Conservation (phyloP, 768 basidiomycete genomes). For the Macrolepiota dolichaula region DNA sequence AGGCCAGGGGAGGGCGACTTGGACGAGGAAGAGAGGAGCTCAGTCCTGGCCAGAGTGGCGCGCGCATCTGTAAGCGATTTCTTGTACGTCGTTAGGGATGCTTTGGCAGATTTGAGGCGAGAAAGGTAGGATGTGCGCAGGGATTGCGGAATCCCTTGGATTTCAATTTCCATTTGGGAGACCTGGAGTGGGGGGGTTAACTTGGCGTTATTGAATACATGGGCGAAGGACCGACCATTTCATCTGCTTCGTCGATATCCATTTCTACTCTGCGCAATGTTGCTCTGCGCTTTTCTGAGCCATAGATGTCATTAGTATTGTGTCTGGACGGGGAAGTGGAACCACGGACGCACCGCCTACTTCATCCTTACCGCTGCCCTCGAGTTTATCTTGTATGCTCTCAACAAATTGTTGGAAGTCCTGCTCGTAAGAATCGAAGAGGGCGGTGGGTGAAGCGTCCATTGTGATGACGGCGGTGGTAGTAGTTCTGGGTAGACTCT, state of each 20-base stretch:
- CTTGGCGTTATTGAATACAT: not conserved
- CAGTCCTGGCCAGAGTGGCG: constrained; percentile 64
- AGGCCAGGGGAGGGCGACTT: constrained; percentile 19
- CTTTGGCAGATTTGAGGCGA: constrained; percentile 72
- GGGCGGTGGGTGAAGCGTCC: constrained; percentile 79
- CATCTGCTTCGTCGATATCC: constrained; percentile 97
- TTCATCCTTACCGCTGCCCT: constrained; percentile 55
- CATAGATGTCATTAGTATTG: not conserved
- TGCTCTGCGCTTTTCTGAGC: constrained; percentile 75
- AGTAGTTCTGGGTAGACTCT: constrained; percentile 4
- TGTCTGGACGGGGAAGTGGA: not conserved
- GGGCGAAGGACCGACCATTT: constrained; percentile 64
- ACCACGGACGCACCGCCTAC: constrained; percentile 56
- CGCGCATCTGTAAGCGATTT: constrained; percentile 75
- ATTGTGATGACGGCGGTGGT: constrained; percentile 34
- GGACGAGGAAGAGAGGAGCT: constrained; percentile 66
- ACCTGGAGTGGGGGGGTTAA: constrained; percentile 46
- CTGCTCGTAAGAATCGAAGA: constrained; percentile 91
- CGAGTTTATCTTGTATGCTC: constrained; percentile 75
- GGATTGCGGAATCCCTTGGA: constrained; percentile 89
- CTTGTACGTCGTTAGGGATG: constrained; percentile 75
- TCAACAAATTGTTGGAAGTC: constrained; percentile 85
- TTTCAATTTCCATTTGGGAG: constrained; percentile 99
- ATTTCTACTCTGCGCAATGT: constrained; percentile 82
- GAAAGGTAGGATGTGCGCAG: constrained; percentile 73